These are phyloP conservation scores for Plasmodium coatneyi DNA, from an alignment of 169 alveolate species.

Conservation along the genomic window DNA sequence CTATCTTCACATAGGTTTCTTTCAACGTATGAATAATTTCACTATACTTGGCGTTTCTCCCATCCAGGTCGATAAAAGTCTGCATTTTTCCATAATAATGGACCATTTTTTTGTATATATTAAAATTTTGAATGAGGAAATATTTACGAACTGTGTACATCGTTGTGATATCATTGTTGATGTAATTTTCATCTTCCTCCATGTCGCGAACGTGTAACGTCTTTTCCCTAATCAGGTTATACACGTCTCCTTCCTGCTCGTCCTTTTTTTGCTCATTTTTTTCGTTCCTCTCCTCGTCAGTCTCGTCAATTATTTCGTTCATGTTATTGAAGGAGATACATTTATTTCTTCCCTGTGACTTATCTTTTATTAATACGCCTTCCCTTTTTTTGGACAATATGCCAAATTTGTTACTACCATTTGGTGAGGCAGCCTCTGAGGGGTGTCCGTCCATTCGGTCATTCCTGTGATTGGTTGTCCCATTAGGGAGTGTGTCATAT, in stretches of 20 bases:
- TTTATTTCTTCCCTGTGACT: background rate
- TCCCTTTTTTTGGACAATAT: background rate
- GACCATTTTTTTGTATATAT: conserved; percentile 44
- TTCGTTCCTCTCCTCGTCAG: background rate
- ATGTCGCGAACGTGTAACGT: background rate
- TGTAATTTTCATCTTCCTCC: conserved; percentile 23
- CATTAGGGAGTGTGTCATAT: background rate
- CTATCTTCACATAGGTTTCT: conserved; percentile 9
- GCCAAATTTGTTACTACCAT: background rate
- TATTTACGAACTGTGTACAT: conserved; percentile 19
- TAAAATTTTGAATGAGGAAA: conserved; percentile 15
- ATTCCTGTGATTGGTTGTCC: background rate
- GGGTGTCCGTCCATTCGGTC: background rate
- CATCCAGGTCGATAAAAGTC: conserved; percentile 12
- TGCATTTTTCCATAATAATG: conserved; percentile 34
- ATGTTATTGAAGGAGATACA: background rate
- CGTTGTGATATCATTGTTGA: background rate
- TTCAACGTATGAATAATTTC: conserved; percentile 26
- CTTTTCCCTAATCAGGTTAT: conserved; percentile 36
- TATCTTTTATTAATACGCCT: background rate
- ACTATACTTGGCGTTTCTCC: conserved; percentile 17
- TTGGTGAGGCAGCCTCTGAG: background rate
- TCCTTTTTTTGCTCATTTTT: background rate
- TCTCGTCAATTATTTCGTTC: conserved; percentile 1
- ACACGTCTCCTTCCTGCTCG: background rate